These are phyloP conservation scores for Fusarium redolens DNA, from an alignment of 2,329 filamentous ascomycete genomes.

Conservation along the genomic window DNA sequence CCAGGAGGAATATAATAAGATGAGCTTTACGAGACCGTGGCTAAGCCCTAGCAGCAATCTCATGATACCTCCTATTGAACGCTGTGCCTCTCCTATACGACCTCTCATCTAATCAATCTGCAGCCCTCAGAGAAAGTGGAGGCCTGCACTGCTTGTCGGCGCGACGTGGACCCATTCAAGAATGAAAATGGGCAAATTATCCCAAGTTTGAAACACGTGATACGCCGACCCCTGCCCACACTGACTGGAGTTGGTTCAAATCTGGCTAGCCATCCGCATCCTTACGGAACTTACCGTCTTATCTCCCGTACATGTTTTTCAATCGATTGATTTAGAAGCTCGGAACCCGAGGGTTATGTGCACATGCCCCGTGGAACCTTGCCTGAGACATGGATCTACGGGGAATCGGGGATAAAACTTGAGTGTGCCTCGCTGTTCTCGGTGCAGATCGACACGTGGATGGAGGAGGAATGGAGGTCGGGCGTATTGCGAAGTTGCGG, in stretches of 20 bases:
- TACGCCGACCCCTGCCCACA: not conserved
- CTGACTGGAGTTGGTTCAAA: not conserved
- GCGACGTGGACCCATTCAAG: not conserved
- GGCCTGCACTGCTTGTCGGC: not conserved
- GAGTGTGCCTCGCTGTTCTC: not conserved
- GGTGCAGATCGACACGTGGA: not conserved
- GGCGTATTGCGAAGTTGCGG: not conserved
- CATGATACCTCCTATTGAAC: no score
- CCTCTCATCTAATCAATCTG: not conserved
- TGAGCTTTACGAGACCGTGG: not conserved
- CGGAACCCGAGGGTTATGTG: not conserved
- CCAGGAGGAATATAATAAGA: not conserved
- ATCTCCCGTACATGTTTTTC: not conserved
- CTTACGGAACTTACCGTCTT: not conserved
- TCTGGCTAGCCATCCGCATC: not conserved
- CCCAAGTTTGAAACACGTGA: not conserved
- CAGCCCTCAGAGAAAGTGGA: not conserved
- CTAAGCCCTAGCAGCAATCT: not conserved
- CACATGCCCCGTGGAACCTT: not conserved
- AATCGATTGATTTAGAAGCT: not conserved
- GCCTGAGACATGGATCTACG: not conserved
- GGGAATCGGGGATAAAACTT: not conserved
- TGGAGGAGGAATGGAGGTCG: rapidly evolving
- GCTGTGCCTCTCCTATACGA: no score
- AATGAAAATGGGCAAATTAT: not conserved